Base-by-base conservation (phyloP, 768 basidiomycete species). In the Pleurotus sapidus region DNA sequence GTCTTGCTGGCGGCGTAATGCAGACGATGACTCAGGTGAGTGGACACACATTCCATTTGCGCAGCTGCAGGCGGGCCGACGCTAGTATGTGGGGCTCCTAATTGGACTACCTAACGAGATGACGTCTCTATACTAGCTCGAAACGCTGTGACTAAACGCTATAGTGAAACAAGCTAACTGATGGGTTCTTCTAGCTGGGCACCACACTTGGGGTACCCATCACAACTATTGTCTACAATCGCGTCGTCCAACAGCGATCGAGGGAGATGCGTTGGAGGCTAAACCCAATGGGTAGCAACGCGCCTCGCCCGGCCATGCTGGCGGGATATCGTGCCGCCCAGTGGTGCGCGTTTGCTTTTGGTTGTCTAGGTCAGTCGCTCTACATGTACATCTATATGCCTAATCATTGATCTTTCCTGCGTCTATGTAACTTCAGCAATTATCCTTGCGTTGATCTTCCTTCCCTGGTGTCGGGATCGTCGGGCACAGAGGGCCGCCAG, bases 11-110 rank as follows among this genome's bases (percentile, higher is more conserved):
- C 8, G 86, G 78, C 14, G 60, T 86, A 18, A 85, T 86, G 68
- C 84, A 84, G 67, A 84, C 84, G 1, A 78, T 86, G 75, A 82
- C 77, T 11, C 81, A 82, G 69, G 79, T 77, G 42, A 49, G 72
- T 64, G 12, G 15, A 51, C 43, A 7, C 15, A 12, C 11, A 23
- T 47, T 45, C 11, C 61, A 23, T 46, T 38, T 3, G 20, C 25
- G 8, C 30, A 34, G 30, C 30, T 9, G 11, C 30, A 11, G 30
- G 30, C 30, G 30, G 30, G 30, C 30, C 30, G 30, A 9, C 30
- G 30, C 30, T 34, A 34, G 30, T 34, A 34, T 34, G 30, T 8
- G 1, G 4, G 4, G 8, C 11, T 34, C 30, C 11, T 11, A 11
- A 34, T 34, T 11, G 30, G 30, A 34, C 30, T 34, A 9, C 30